These are phyloP conservation scores for Schizosaccharomyces versatilis DNA, from an alignment of 1,139 yeast species.

Conservation along the genomic window DNA sequence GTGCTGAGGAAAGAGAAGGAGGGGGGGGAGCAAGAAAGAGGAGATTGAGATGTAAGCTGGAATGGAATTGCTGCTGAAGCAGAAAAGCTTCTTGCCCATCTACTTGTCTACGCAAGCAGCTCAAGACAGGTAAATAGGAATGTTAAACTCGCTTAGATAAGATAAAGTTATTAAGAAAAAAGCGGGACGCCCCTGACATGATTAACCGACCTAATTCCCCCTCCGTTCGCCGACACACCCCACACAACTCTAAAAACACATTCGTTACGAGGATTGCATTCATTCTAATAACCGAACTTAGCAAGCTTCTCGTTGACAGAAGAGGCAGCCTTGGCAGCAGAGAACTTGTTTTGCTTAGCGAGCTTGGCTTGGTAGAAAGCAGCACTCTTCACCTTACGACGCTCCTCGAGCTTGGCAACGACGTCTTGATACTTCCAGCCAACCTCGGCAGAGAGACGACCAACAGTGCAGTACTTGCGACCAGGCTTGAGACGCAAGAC, in stretches of 20 bases:
- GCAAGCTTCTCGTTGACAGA: conserved; percentile 58
- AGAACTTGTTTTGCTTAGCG: conserved; percentile 81
- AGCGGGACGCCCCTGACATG: too few species aligned
- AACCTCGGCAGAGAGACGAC: conserved; percentile 84
- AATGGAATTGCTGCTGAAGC: too few species aligned
- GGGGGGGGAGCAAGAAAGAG: too few species aligned
- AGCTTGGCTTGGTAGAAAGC: conserved; percentile 97
- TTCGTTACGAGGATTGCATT: background rate
- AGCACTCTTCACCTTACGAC: conserved; percentile 97
- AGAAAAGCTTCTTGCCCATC: too few species aligned
- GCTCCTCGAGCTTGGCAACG: conserved; percentile 94
- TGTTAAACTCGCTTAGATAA: too few species aligned
- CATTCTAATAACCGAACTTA: conserved; percentile 48
- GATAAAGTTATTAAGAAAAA: too few species aligned
- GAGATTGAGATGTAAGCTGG: too few species aligned
- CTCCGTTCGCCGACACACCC: background rate
- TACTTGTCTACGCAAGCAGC: too few species aligned
- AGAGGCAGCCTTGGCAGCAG: conserved; percentile 61
- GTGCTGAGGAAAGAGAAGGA: too few species aligned
- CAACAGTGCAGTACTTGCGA: conserved; percentile 97
- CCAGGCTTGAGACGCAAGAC: conserved; percentile 98
- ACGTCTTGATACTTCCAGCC: conserved; percentile 99
- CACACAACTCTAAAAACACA: conserved; percentile 2
- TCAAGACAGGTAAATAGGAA: too few species aligned
- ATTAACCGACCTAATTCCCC: background rate